A percentile compares a stretch with the other conserved stretches of the same genome.
These are phyloP conservation scores for Globisporangium polare DNA, from an alignment of 352 stramenopile genomes.

Conservation along the genomic window DNA sequence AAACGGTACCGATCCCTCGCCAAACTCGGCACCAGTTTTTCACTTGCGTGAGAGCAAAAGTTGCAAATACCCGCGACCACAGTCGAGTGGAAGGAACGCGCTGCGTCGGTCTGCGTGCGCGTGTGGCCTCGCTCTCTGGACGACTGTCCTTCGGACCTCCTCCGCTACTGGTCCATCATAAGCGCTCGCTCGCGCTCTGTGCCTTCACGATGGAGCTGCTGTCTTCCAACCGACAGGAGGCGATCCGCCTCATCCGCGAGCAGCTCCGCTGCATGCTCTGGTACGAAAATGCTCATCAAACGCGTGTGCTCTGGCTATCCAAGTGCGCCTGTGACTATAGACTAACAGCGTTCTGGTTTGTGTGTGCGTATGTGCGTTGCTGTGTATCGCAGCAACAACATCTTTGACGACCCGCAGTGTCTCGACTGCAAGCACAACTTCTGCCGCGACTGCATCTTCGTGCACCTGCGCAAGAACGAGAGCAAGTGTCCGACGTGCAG, in stretches of 20 bases:
- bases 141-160: too few relatives aligned
- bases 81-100: slow-evolving; percentile 2
- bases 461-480: slow-evolving; percentile 53
- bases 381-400: slow-evolving; percentile 30
- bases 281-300: slow-evolving; percentile 26
- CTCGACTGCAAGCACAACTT: slow-evolving; percentile 90
- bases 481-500: slow-evolving; percentile 65
- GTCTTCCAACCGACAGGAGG: slow-evolving; percentile 43
- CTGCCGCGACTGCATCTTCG: slow-evolving; percentile 68
- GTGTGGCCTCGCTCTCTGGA: neutral
- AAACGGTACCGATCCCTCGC: neutral
- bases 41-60: neutral
- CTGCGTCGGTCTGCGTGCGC: neutral
- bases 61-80: neutral
- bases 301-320: neutral
- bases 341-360: neutral
- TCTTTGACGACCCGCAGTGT: slow-evolving; percentile 84
- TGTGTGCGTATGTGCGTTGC: slow-evolving; percentile 1
- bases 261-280: slow-evolving; percentile 76
- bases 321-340: neutral
- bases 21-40: neutral
- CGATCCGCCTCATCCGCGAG: slow-evolving; percentile 74
- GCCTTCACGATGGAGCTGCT: slow-evolving; percentile 46
- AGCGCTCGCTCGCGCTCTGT: neutral
- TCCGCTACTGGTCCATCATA: neutral